Evolutionary conservation across 2,329 filamentous ascomycete genomes (phyloP).

Genomic region (Fusarium chuoi): DNA sequence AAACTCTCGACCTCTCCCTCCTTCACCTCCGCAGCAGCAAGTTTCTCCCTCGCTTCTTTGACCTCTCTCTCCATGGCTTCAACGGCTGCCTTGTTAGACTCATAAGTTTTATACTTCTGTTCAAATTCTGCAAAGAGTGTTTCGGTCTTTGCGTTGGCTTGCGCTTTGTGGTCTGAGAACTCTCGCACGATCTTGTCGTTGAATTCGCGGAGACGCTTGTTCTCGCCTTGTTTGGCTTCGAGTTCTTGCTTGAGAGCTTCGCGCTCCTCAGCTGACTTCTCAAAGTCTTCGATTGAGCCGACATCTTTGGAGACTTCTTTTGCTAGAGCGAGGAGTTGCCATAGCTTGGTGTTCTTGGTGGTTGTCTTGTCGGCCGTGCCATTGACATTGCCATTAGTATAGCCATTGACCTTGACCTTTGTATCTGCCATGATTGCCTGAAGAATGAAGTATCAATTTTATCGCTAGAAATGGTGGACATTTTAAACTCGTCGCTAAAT

Average conservation of each 20-base stretch:
- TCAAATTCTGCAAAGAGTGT: conserved; percentile 40
- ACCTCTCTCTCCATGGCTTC: conserved; percentile 59
- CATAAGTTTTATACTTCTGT: conserved; percentile 41
- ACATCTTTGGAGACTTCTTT: conserved; percentile 44
- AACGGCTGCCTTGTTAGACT: conserved; percentile 39
- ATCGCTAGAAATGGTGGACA: conserved; percentile 22
- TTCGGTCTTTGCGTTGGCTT: conserved; percentile 35
- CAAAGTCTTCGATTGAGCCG: conserved; percentile 43
- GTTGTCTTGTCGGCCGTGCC: conserved; percentile 34
- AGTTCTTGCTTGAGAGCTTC: conserved; percentile 40
- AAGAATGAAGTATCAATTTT: conserved; percentile 23
- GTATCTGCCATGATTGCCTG: conserved; percentile 42
- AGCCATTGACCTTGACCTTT: conserved; percentile 42
- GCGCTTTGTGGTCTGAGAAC: conserved; percentile 35
- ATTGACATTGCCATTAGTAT: conserved; percentile 28
- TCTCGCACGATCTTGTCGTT: conserved; percentile 41
- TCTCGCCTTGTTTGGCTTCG: conserved; percentile 36
- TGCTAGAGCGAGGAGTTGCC: conserved; percentile 43
- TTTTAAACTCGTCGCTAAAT: conserved; percentile 36
- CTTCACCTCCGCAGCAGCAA: conserved; percentile 51
- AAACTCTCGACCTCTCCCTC: conserved; percentile 57
- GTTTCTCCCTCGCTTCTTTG: conserved; percentile 53
- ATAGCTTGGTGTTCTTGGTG: conserved; percentile 40
- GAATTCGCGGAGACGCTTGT: conserved; percentile 41
- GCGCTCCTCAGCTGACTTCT: conserved; percentile 36